These are phyloP conservation scores for Quercus phellos DNA, from an alignment of 331 rosid species.

Conservation along the genomic window DNA sequence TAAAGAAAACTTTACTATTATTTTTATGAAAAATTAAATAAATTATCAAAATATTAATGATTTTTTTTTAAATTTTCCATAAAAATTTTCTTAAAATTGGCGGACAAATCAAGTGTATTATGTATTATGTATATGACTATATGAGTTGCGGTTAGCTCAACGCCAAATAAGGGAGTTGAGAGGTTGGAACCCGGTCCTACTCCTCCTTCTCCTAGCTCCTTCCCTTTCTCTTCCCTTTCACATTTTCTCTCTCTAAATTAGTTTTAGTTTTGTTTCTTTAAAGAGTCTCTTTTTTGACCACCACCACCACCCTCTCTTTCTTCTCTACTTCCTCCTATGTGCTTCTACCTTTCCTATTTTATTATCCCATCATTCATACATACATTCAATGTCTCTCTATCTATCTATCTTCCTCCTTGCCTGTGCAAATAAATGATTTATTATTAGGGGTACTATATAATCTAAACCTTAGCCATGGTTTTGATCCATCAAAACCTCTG, in stretches of 20 bases:
- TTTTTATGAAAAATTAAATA: too few species aligned
- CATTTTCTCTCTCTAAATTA: background rate
- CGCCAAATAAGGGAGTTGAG: too few species aligned
- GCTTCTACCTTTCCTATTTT: conserved; percentile 32
- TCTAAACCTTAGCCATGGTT: conserved; percentile 2
- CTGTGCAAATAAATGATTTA: conserved; percentile 3
- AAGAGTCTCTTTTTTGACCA: conserved; percentile 56
- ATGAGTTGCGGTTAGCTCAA: too few species aligned
- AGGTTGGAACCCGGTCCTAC: too few species aligned
- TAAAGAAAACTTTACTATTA: fast-evolving
- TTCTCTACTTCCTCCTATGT: conserved; percentile 48
- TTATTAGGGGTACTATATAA: conserved; percentile 2
- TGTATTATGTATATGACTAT: too few species aligned
- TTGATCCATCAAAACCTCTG: conserved; percentile 31
- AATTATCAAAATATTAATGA: too few species aligned
- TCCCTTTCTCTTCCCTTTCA: background rate
- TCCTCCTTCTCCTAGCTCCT: background rate
- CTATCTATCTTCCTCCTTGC: background rate
- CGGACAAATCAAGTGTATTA: too few species aligned
- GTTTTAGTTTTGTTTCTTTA: conserved; percentile 4
- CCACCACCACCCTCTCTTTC: conserved; percentile 53
- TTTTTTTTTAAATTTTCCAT: too few species aligned
- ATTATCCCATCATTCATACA: background rate
- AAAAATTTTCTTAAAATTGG: too few species aligned
- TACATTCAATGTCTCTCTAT: background rate